Base-by-base conservation (phyloP, 2,329 filamentous ascomycete genomes). In the Phoma sp. region DNA sequence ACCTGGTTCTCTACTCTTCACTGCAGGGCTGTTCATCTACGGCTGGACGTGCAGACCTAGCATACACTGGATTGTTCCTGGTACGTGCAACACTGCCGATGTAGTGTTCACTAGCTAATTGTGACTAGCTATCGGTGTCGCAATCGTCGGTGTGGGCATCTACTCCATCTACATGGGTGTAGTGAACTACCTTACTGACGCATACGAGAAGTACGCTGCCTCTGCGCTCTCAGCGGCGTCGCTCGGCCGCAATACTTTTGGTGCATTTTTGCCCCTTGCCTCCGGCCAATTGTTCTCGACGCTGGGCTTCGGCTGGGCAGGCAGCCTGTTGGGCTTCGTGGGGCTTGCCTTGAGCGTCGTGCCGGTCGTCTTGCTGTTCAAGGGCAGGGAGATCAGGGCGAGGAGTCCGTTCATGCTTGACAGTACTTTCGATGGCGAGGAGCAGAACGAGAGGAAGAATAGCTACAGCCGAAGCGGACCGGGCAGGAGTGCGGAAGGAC, bases 121-220 rank as follows among this genome's bases (percentile, higher is more conserved):
- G 4, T 33, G 32, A 4, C 68, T 67, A 13, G 60, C 66, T 0
- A 62, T 69, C n/a, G 65, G 61, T 5, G 57, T 69, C 2, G 47
- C 50, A 4, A 62, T 64, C 38, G 65, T 70, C 13, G 64, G 68
- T 23, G 46, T 69, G 1, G 67, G 69, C 10, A 69, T 71, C 45
- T 70, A 68, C 53, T 59, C 54, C 8, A 80, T 79, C 9, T 75
- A 78, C 52, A 74, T 82, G 60, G 78, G 78, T 10, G 80, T 78
- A 2, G 74, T 80, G 4, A 82, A 82, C 64, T 80, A 80, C 44
- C 65, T 79, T 23, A 77, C 75, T 1, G 79, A 82, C 54, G 75
- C 79, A 0, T 82, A 82, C 52, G 77, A 79, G 29, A 73, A 78
- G 33, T 80, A 79, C 47, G 79, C 79, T 4, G 78, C 78, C 0